Evolutionary conservation across 148 eudicot genomes (phyloP), one percentile per base, ranked within the genome.

Genomic region (Drosera capensis): DNA sequence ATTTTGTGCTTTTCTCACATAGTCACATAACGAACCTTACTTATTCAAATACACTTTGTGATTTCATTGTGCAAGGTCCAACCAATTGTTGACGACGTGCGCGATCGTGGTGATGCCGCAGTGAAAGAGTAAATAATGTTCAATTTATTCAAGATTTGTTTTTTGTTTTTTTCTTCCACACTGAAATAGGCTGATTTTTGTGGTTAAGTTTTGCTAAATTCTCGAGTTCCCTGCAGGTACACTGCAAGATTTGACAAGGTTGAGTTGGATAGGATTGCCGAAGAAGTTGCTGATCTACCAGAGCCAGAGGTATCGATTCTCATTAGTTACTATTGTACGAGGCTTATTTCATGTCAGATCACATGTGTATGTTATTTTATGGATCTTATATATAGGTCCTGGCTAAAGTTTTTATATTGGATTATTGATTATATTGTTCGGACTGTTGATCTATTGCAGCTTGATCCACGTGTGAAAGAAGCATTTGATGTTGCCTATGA

Each of bases 401-500:
- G 7, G 4, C 15, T 3, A 16, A 40, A 40, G 20, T 3, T 15
- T 8, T 8, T 37, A 37, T 4, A 37, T 11, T 37, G 14, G 8
- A 9, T 8, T 5, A 17, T 8, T 3, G 28, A 8, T 20, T 14
- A 2, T 17, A 7, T 3, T 21, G 43, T 35, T 23, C 6, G 13
- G 14, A 16, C 1, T 30, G 16, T 29, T 11, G 46, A 28, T 34
- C 38, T 11, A 34, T 34, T 23, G 64, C 68, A 92, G 99, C 95
- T 92, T 60, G 99, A 92, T 67, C 71, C 93, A 14, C 59, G 62
- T 58, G 68, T 92, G 46, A 78, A 66, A 67, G 80, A 85, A 68
- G 95, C 99, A 49, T 92, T 92, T 72, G 99, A 92, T 71, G 94
- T 85, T 70, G 99, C 99, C 16, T 85, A 85, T 38, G 22, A 71